Conservation (phyloP, 345 rosid species). For the Eucalyptus cloeziana region DNA sequence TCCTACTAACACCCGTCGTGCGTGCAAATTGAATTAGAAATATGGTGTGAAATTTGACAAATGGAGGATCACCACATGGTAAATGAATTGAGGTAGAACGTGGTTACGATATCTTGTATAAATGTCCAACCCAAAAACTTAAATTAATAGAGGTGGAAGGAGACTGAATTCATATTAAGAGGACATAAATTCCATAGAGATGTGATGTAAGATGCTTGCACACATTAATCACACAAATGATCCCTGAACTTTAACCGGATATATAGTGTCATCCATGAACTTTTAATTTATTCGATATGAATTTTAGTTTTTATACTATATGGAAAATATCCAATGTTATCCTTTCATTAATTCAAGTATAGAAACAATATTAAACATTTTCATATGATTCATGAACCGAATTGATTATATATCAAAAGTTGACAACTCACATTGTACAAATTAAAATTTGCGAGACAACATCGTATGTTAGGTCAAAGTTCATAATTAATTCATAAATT, state of each 20-base stretch:
- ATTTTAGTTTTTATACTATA: not conserved
- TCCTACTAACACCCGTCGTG: not conserved
- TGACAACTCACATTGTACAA: accelerated
- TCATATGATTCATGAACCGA: accelerated
- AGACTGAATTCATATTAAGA: not conserved
- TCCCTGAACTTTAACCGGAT: accelerated
- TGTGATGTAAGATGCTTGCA: not conserved
- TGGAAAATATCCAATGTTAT: not conserved
- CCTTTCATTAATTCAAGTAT: not conserved
- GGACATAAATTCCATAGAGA: not conserved
- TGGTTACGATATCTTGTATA: not conserved
- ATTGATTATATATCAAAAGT: not conserved
- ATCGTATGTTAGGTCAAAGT: accelerated
- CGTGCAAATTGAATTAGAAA: no score
- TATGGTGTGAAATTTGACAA: not conserved
- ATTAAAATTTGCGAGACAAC: not conserved
- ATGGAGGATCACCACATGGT: not conserved
- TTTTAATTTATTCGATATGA: not conserved
- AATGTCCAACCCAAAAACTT: not conserved
- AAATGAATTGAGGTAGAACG: not conserved
- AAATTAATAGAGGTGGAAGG: not conserved
- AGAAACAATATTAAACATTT: not conserved
- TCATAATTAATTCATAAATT: not conserved
- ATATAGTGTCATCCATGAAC: accelerated
- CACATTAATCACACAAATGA: not conserved